These are phyloP conservation scores for Eucalyptus tenuipes DNA, from an alignment of 345 rosid species.

Conservation along the genomic window DNA sequence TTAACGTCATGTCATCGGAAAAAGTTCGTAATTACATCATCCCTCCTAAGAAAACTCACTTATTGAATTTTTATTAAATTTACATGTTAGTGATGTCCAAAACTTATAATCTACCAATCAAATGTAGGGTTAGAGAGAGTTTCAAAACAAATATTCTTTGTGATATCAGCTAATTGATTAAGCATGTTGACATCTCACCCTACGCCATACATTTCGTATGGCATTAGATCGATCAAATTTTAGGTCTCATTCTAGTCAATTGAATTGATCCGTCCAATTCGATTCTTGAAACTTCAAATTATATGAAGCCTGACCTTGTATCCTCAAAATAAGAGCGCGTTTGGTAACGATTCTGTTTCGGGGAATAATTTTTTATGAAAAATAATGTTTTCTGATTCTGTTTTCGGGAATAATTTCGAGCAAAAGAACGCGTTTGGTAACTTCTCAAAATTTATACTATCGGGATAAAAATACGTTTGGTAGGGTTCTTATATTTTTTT, in stretches of 20 bases:
- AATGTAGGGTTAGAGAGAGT: not conserved
- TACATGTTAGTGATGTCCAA: not conserved
- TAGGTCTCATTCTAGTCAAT: not conserved
- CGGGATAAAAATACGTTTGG: rapidly evolving
- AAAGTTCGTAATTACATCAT: too few species aligned
- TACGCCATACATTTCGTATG: not conserved
- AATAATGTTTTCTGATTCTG: rapidly evolving
- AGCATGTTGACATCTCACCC: too few species aligned
- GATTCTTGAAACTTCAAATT: not conserved
- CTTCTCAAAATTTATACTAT: too few species aligned
- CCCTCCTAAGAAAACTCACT: too few species aligned
- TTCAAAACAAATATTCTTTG: not conserved
- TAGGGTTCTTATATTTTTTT: too few species aligned
- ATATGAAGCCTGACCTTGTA: not conserved
- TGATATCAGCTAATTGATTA: too few species aligned
- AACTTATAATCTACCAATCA: not conserved
- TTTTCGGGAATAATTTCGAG: rapidly evolving
- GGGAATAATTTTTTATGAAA: too few species aligned
- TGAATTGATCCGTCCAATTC: not conserved
- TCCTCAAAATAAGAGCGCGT: too few species aligned
- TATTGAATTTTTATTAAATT: too few species aligned
- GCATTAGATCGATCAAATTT: not conserved
- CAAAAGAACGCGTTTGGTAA: too few species aligned
- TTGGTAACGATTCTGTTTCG: too few species aligned
- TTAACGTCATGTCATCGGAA: too few species aligned